Evolutionary conservation across 2,329 filamentous ascomycete species (phyloP), one percentile per base, ranked within the genome.

Genomic region (Phoma sp.): DNA sequence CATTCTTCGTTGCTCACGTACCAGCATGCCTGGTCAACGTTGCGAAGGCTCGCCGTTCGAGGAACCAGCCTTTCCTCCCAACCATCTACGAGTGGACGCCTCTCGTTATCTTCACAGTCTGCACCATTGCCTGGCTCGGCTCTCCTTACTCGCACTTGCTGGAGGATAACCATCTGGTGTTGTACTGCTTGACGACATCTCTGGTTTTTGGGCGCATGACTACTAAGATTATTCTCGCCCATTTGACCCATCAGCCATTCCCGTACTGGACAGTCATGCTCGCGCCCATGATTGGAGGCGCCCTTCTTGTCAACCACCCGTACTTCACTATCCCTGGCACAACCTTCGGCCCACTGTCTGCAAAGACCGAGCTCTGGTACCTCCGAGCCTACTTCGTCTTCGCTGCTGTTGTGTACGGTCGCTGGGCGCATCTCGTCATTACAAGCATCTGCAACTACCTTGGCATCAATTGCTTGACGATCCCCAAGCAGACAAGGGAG

Each of bases 161-260:
- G 70, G 77, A 79, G 32, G 87, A 96, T 56, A 97, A 98, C 78
- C 90, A 95, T 69, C 84, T 99, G 1, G 87, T 96, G 9, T 84
- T 98, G 41, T 96, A 96, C 76, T 97, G 93, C 79, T 78, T 96
- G 56, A 96, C 91, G 55, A 89, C 98, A 82, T 90, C 91, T n/a
- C 93, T 98, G 67, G 95, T 97, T 55, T 98, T 99, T 75, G 95
- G 95, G 32, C 89, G 95, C 64, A 92, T 99, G 88, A 98, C 95
- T 0, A 99, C 95, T 35, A 99, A 98, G 81, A 98, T 98, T 76
- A 99, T 99, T 71, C 86, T 99, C 14, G 93, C 95, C 2, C 95
- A 99, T 75, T 82, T 99, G 46, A 95, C 95, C 2, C 86, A 86
- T 59, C 95, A 98, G 74, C 90, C 93, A 3, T 99, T 98, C 77